A percentile compares a stretch with the other conserved stretches of the same genome.
Evolutionary conservation across 2,329 filamentous ascomycete species (phyloP).

Genomic region (Fusarium udum): DNA sequence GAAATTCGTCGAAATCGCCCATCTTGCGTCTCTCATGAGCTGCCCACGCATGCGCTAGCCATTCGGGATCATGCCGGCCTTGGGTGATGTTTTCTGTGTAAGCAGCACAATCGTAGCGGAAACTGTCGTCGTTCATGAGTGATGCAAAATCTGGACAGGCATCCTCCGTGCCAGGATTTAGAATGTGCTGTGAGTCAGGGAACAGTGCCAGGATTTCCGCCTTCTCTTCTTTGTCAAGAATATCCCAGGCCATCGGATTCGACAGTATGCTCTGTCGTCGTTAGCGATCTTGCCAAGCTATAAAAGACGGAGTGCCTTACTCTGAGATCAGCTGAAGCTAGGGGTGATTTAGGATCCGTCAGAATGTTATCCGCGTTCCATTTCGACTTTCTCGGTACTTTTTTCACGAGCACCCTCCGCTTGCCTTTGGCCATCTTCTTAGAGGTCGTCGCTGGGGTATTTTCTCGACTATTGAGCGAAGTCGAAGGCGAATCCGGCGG

Average conservation of each 20-base stretch:
- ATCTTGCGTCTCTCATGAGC: constrained; percentile 59
- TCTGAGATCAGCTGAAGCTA: constrained; percentile 51
- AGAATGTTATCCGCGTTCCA: constrained; percentile 51
- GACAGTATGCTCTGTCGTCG: constrained; percentile 48
- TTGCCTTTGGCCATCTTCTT: constrained; percentile 35
- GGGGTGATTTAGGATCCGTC: constrained; percentile 50
- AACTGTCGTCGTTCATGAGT: constrained; percentile 58
- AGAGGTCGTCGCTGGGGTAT: background rate
- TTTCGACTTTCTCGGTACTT: constrained; percentile 45
- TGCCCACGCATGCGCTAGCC: constrained; percentile 62
- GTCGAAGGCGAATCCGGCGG: constrained; percentile 21
- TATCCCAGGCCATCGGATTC: constrained; percentile 52
- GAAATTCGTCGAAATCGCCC: constrained; percentile 61
- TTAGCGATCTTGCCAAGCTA: background rate
- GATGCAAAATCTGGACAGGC: constrained; percentile 54
- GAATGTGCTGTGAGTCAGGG: constrained; percentile 51
- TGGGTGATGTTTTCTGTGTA: constrained; percentile 57
- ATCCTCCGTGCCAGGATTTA: constrained; percentile 47
- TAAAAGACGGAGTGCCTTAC: constrained; percentile 31
- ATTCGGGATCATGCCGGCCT: constrained; percentile 62
- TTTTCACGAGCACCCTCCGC: constrained; percentile 38
- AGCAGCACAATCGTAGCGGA: constrained; percentile 57
- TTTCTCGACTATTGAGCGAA: constrained; percentile 5
- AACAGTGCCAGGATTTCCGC: constrained; percentile 52
- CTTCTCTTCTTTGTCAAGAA: constrained; percentile 47